phyloP scores from a whole-genome alignment of 2,329 filamentous ascomycete species.

The Alternaria viburni region DNA sequence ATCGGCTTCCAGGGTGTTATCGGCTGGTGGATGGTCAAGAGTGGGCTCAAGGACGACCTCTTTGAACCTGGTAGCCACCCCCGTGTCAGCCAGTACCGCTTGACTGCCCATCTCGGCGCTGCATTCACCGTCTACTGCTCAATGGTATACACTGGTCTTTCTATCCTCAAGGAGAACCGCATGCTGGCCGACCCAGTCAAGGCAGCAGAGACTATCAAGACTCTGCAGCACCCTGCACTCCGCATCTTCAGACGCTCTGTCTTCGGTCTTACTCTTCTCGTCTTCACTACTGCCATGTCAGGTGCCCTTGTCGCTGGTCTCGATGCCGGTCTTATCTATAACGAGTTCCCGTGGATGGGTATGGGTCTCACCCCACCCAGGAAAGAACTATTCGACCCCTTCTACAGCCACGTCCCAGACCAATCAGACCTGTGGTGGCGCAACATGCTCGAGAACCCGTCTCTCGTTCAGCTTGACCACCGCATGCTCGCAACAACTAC shows the following conservation, averaged over 20 bases:
- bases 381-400: constrained; percentile 81
- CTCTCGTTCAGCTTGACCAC: constrained; percentile 93
- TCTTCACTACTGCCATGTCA: constrained; percentile 91
- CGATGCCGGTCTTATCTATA: constrained; percentile 97
- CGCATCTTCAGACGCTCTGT: constrained; percentile 75
- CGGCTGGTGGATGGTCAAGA: constrained; percentile 99
- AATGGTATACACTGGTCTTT: constrained; percentile 90
- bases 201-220: constrained; percentile 65
- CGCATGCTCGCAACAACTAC: constrained; percentile 89
- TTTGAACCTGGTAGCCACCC: constrained; percentile 91
- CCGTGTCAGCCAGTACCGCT: constrained; percentile 90
- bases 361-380: constrained; percentile 79
- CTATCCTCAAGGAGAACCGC: constrained; percentile 78
- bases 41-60: constrained; percentile 91
- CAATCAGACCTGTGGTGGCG: constrained; percentile 90
- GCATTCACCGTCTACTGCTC: constrained; percentile 93
- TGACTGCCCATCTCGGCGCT: constrained; percentile 86
- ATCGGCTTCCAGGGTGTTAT: constrained; percentile 96
- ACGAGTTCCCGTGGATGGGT: constrained; percentile 98
- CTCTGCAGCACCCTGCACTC: constrained; percentile 70
- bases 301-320: constrained; percentile 92
- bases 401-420: constrained; percentile 82
- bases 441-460: constrained; percentile 97
- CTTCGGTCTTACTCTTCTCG: constrained; percentile 71
- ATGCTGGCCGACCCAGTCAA: constrained; percentile 71